These are phyloP conservation scores for Colletotrichum sp. DNA, from an alignment of 2,329 filamentous ascomycete genomes.

Conservation along the genomic window DNA sequence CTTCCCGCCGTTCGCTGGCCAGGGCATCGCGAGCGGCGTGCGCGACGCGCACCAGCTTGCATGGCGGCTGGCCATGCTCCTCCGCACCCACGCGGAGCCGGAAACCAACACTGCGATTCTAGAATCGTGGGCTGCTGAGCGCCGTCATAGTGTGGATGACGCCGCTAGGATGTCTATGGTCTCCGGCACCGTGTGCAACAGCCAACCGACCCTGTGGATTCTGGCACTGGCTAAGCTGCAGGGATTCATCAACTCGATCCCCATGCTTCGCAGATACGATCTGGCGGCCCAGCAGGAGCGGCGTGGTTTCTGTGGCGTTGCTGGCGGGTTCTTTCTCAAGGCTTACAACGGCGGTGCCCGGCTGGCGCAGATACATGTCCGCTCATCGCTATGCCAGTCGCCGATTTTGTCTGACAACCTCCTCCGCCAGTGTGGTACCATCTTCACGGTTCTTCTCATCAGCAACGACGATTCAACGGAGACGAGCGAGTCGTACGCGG, in stretches of 20 bases:
- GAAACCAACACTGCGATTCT: neutral
- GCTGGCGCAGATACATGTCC: neutral
- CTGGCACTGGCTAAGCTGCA: neutral
- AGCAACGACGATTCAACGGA: neutral
- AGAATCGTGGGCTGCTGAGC: neutral
- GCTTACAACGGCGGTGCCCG: neutral
- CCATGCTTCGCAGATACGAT: neutral
- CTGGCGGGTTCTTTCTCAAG: neutral
- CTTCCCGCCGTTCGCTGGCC: neutral
- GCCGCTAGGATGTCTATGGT: neutral
- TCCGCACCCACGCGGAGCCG: neutral
- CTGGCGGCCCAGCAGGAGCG: neutral
- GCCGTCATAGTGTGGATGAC: neutral
- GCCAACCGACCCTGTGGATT: neutral
- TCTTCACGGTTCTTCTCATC: neutral
- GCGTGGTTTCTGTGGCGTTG: neutral
- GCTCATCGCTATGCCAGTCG: neutral
- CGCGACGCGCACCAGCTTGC: neutral
- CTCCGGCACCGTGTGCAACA: neutral
- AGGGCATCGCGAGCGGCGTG: neutral
- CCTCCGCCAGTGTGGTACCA: neutral
- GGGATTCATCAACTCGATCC: neutral
- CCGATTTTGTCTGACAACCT: neutral
- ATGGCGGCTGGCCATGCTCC: neutral
- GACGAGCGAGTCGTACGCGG: neutral